Base-by-base conservation (phyloP, 164 flowering plant genomes). In the Stephania yunnanensis region DNA sequence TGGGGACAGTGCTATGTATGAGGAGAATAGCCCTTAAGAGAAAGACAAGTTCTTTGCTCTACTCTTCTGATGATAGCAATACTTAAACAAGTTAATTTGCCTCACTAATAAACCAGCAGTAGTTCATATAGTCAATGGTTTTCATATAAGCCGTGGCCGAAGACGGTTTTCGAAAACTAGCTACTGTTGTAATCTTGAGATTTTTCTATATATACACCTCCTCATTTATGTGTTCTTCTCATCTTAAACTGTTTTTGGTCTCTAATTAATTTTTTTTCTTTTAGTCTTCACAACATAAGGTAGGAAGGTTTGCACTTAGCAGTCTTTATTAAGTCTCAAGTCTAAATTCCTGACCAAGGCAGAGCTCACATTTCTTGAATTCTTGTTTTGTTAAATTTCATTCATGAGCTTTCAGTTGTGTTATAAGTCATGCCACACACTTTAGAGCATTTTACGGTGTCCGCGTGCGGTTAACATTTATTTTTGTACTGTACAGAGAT, bases 101-200 rank as follows among this genome's bases (percentile, higher is more conserved):
- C 20, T 15, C 3, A 10, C 20, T 58, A 15, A 11, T 58, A 15
- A 15, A 19, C 64, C 36, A 12, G 4, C 7, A 7, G 74, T 31
- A 55, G 31, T 12, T 19, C 31, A 29, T 72, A 53, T 72, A 53
- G 74, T 72, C 67, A 42, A 72, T 72, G 52, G 74, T n/a, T 31
- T 61, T 7, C 44, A 52, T 20, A 58, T 50, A 50, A 50, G 5
- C 74, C 68, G 10, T 58, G 15, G 66, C 52, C 29, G 55, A 53
- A 71, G 64, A 48, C 65, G 46, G 74, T 71, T 72, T 72, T 61
- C 1, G 6, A 25, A 55, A 72, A 72, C 74, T 42, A 31, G 30
- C 66, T 36, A 55, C 67, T 55, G 67, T 61, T 55, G 12, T 72
- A 7, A 7, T 19, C 7, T 53, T 30, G 46, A 12, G 8, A 4